Evolutionary conservation across 2,329 filamentous ascomycete species (phyloP), one percentile per base, ranked within the genome.

Genomic region (Ilyonectria destructans): DNA sequence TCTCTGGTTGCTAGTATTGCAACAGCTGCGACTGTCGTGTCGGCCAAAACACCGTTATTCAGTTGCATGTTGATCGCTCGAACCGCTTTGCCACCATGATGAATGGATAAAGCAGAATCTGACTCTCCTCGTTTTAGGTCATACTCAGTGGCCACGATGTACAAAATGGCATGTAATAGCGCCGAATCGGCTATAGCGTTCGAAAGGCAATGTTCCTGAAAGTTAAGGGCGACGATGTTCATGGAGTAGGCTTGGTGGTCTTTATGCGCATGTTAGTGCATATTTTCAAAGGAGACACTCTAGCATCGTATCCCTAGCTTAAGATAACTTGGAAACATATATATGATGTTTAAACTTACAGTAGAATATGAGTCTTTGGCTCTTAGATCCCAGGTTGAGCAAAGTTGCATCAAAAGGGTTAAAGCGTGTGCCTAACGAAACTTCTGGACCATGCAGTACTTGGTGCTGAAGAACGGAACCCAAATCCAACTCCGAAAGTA

Each of bases 361-460:
- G 48, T 51, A 51, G 48, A 31, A 51, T 51, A 51, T 51, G 23
- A 51, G 19, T 51, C 48, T 51, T 51, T 51, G 48, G 21, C 48
- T 51, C 48, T 51, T 51, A 51, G 48, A 51, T 51, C 48, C 48
- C 48, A 51, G 21, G 48, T 51, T 51, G 48, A 51, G 48, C 23
- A 51, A 51, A 51, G 48, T 51, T 51, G 48, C 48, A 51, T 51
- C 48, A 51, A 51, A 51, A 51, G 48, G 48, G 48, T 51, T 51
- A 26, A 51, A 51, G 21, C 23, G 23, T 51, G 48, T 29, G 48
- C 48, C 23, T 26, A 51, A 51, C 48, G 48, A 51, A 51, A 51
- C 48, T 31, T 51, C 21, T 51, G 10, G 3, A 51, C 48, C 12
- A 51, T 51, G 9, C 23, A 51, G 48, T 23, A 29, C 23, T 51